phyloP scores from a whole-genome alignment of 495 filamentous ascomycete species.

The Tricharina praecox region DNA sequence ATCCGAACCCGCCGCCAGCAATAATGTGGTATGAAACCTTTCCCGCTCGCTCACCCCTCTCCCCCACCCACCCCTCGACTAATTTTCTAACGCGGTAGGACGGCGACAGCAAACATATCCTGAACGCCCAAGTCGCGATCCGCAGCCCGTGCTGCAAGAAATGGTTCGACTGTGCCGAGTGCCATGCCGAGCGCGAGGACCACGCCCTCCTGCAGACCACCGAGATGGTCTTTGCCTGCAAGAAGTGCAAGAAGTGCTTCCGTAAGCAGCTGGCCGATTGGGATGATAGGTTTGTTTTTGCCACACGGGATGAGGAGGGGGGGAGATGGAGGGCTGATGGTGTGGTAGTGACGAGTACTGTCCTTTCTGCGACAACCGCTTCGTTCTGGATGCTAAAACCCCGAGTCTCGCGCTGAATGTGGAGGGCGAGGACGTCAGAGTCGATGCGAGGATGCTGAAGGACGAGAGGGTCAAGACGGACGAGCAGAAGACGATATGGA shows the following conservation, averaged over 20 bases:
- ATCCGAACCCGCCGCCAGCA: no score
- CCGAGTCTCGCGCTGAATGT: slow-evolving; percentile 65
- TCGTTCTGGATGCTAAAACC: slow-evolving; percentile 70
- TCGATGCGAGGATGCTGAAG: slow-evolving; percentile 79
- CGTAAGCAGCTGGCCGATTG: slow-evolving; percentile 82
- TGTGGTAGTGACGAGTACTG: slow-evolving; percentile 77
- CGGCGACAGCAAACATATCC: slow-evolving; percentile 71
- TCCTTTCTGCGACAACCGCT: slow-evolving; percentile 99
- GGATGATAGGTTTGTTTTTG: slow-evolving; percentile 76
- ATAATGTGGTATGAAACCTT: no score
- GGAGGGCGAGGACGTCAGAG: slow-evolving; percentile 75
- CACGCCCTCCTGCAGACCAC: slow-evolving; percentile 58
- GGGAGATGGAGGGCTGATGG: background rate
- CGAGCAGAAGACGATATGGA: slow-evolving; percentile 27
- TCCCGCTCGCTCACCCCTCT: background rate
- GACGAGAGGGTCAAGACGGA: slow-evolving; percentile 63
- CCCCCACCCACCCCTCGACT: background rate
- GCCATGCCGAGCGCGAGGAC: slow-evolving; percentile 63
- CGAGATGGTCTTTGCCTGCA: slow-evolving; percentile 94
- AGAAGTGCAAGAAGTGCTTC: slow-evolving; percentile 97
- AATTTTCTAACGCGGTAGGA: slow-evolving; percentile 2
- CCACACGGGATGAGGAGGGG: background rate
- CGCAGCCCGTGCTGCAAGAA: slow-evolving; percentile 88
- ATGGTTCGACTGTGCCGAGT: slow-evolving; percentile 98
- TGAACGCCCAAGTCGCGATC: slow-evolving; percentile 95